Evolutionary conservation across 2,329 filamentous ascomycete genomes (phyloP).

Genomic region (Colletotrichum somersetense): DNA sequence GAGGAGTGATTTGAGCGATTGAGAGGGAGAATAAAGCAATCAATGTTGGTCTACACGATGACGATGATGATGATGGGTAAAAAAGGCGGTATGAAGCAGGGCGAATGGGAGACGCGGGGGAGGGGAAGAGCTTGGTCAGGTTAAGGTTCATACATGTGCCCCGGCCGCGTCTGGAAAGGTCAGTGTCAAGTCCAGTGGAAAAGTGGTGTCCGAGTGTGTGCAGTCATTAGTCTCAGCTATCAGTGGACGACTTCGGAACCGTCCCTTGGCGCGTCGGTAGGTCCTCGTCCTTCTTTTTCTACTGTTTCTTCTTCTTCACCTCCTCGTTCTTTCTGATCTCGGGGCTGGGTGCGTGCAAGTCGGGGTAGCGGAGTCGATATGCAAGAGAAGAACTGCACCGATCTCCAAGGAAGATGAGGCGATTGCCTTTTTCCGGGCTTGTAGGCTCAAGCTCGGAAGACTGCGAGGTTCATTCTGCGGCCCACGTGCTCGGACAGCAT

Average conservation of each 20-base stretch:
- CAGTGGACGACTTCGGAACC: conserved; percentile 4
- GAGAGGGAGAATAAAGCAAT: background rate
- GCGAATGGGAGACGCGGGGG: conserved; percentile 25
- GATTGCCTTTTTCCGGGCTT: background rate
- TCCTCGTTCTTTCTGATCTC: background rate
- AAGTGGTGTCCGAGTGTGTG: conserved; percentile 16
- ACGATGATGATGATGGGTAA: background rate
- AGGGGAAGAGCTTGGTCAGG: conserved; percentile 28
- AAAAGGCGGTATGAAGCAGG: conserved; percentile 6
- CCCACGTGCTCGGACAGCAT: background rate
- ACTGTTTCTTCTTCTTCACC: no score
- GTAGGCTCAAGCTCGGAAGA: background rate
- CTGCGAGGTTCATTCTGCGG: background rate
- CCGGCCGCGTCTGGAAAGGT: conserved; percentile 41
- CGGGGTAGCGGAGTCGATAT: background rate
- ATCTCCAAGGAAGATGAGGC: background rate
- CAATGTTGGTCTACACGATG: background rate
- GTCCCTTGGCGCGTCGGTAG: background rate
- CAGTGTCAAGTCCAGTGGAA: conserved; percentile 30
- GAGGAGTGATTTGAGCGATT: background rate
- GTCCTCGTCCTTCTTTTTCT: background rate
- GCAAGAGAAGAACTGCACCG: conserved; percentile 8
- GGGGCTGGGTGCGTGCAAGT: background rate
- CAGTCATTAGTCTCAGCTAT: conserved; percentile 4
- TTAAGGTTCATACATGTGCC: conserved; percentile 39